Conservation (phyloP, 257 asterid genomes). For the Salvia miltiorrhiza region DNA sequence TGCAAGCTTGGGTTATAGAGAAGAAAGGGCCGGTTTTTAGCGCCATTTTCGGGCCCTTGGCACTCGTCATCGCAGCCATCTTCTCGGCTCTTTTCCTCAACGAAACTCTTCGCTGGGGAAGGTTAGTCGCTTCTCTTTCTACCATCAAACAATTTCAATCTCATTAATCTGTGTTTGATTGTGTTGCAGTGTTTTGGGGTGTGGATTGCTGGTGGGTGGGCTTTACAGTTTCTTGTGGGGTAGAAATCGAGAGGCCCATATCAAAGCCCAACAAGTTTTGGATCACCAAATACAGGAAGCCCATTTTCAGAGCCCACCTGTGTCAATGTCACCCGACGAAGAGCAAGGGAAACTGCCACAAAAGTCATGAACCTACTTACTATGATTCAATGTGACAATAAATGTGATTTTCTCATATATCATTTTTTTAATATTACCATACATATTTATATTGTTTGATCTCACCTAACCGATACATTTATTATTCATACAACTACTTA, state of each 20-base stretch:
- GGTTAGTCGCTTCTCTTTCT: too few relatives aligned
- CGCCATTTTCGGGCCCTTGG: conserved; percentile 46
- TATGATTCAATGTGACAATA: too few relatives aligned
- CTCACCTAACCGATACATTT: too few relatives aligned
- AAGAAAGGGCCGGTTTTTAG: conserved; percentile 58
- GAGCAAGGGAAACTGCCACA: background rate
- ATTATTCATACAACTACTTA: too few relatives aligned
- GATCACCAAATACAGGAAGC: background rate
- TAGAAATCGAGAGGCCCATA: conserved; percentile 34
- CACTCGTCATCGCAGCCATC: conserved; percentile 46
- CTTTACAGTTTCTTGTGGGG: conserved; percentile 60
- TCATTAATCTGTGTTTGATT: too few relatives aligned
- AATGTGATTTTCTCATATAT: too few relatives aligned
- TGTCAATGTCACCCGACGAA: conserved; percentile 6
- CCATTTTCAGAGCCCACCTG: conserved; percentile 23
- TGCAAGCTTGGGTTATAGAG: conserved; percentile 53
- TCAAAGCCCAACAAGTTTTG: conserved; percentile 6
- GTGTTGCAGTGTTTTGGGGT: conserved; percentile 41
- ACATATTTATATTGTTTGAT: too few relatives aligned
- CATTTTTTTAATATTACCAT: too few relatives aligned
- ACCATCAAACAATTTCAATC: too few relatives aligned
- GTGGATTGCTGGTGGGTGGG: conserved; percentile 41
- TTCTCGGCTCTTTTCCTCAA: conserved; percentile 44
- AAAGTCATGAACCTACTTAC: too few relatives aligned
- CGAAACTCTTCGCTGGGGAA: conserved; percentile 53